phyloP scores from a whole-genome alignment of 23 red algal genomes.

The Agarophyton chilense region DNA sequence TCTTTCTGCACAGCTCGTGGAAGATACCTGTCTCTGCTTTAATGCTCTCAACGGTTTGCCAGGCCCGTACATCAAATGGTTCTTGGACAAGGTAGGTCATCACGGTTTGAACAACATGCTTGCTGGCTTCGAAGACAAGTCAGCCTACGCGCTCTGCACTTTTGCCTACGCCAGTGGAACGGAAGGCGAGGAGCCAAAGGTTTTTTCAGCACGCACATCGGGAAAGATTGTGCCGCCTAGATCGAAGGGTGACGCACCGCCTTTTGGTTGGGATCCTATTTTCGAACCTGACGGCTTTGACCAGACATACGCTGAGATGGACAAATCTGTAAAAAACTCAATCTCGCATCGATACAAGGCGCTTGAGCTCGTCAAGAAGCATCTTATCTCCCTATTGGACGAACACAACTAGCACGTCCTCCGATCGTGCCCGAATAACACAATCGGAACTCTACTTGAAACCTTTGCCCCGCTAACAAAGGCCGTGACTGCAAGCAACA shows the following conservation, averaged over 20 bases:
- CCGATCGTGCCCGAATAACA: too few relatives aligned
- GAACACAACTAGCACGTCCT: background rate
- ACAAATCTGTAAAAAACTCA: constrained; percentile 76
- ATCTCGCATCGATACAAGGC: constrained; percentile 90
- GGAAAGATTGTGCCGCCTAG: constrained; percentile 85
- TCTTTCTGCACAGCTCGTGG: constrained; percentile 72
- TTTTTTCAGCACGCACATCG: constrained; percentile 66
- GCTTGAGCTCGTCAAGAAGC: constrained; percentile 51
- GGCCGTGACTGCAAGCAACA: too few relatives aligned
- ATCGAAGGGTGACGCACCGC: constrained; percentile 25
- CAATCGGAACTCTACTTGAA: too few relatives aligned
- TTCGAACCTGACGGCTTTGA: constrained; percentile 86
- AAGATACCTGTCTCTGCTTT: constrained; percentile 93
- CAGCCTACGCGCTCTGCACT: constrained; percentile 81
- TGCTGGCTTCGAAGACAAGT: constrained; percentile 84
- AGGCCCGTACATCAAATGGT: constrained; percentile 95
- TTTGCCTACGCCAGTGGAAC: constrained; percentile 77
- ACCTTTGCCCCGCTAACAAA: too few relatives aligned
- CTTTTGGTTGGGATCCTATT: constrained; percentile 98
- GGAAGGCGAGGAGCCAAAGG: constrained; percentile 17
- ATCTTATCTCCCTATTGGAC: constrained; percentile 21
- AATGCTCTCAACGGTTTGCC: constrained; percentile 88
- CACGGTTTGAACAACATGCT: constrained; percentile 83
- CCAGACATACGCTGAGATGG: constrained; percentile 96
- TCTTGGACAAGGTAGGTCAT: constrained; percentile 83